These are phyloP conservation scores for Chiua virens DNA, from an alignment of 768 basidiomycete genomes.

Conservation along the genomic window DNA sequence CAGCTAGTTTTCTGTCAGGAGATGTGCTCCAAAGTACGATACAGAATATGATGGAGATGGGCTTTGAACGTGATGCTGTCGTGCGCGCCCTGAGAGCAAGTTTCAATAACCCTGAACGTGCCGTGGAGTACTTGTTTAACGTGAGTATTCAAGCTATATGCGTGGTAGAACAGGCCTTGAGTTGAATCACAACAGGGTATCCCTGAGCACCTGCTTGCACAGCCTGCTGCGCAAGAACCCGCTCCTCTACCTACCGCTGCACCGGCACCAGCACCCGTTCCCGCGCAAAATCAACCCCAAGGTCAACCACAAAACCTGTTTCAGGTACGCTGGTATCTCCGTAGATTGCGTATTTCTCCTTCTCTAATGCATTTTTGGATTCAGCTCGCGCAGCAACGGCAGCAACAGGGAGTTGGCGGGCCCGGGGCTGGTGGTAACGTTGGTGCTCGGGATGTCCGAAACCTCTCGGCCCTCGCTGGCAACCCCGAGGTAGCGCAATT, in stretches of 20 bases:
- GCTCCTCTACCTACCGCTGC: slow-evolving; percentile 38
- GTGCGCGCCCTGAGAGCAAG: slow-evolving; percentile 85
- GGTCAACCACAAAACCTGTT: slow-evolving; percentile 81
- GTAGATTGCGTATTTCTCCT: background rate
- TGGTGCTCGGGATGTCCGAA: slow-evolving; percentile 30
- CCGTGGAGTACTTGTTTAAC: slow-evolving; percentile 96
- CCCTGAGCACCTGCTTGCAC: slow-evolving; percentile 53
- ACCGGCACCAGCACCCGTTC: slow-evolving; percentile 33
- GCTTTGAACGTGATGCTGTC: slow-evolving; percentile 85
- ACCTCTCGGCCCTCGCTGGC: slow-evolving; percentile 55
- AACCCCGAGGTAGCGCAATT: slow-evolving; percentile 71
- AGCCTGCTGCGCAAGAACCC: slow-evolving; percentile 45
- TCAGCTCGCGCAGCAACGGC: slow-evolving; percentile 74
- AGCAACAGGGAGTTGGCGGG: slow-evolving; percentile 35
- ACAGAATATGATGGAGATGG: slow-evolving; percentile 90
- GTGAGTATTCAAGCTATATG: slow-evolving; percentile 45
- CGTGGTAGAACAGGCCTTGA: background rate
- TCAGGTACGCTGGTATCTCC: slow-evolving; percentile 50
- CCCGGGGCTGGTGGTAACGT: slow-evolving; percentile 26
- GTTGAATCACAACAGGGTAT: slow-evolving; percentile 62
- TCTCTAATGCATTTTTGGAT: background rate
- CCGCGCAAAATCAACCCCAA: slow-evolving; percentile 7
- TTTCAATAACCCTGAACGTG: slow-evolving; percentile 96
- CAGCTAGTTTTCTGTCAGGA: slow-evolving; percentile 75
- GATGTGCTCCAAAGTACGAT: slow-evolving; percentile 74